phyloP scores from a whole-genome alignment of 129 eudicot species.

The Calendula officinalis region DNA sequence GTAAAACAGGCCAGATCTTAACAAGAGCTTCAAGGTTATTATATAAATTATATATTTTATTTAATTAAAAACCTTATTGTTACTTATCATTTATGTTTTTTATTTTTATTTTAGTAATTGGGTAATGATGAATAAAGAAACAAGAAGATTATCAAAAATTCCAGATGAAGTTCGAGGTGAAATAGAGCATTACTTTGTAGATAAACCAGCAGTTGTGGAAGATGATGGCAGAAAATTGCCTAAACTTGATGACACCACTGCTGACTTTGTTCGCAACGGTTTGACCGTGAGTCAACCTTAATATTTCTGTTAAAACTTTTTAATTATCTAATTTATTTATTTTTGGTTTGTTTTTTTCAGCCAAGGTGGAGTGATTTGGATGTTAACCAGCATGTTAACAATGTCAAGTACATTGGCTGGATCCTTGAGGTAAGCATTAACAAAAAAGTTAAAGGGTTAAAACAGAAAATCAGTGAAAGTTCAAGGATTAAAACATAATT shows the following conservation, averaged over 20 bases:
- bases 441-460: background rate
- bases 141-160: constrained; percentile 75
- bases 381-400: constrained; percentile 94
- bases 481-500: too few relatives aligned
- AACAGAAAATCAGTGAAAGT: too few relatives aligned
- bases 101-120: constrained; percentile 47
- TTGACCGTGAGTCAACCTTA: constrained; percentile 57
- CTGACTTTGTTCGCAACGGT: constrained; percentile 62
- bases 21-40: constrained; percentile 86
- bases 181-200: constrained; percentile 67
- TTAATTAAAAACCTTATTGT: too few relatives aligned
- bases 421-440: constrained; percentile 69
- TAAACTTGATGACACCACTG: constrained; percentile 71
- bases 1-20: constrained; percentile 66
- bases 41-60: too few relatives aligned
- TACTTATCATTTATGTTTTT: background rate
- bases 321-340: background rate
- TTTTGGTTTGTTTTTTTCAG: constrained; percentile 34
- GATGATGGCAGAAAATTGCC: constrained; percentile 69
- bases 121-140: constrained; percentile 96
- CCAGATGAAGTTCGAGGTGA: constrained; percentile 90
- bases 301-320: background rate
- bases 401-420: constrained; percentile 91
- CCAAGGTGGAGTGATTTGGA: constrained; percentile 95
- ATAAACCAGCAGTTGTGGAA: constrained; percentile 73